These are phyloP conservation scores for Fonsecaea nubica DNA, from an alignment of 2,329 filamentous ascomycete species.

Conservation along the genomic window DNA sequence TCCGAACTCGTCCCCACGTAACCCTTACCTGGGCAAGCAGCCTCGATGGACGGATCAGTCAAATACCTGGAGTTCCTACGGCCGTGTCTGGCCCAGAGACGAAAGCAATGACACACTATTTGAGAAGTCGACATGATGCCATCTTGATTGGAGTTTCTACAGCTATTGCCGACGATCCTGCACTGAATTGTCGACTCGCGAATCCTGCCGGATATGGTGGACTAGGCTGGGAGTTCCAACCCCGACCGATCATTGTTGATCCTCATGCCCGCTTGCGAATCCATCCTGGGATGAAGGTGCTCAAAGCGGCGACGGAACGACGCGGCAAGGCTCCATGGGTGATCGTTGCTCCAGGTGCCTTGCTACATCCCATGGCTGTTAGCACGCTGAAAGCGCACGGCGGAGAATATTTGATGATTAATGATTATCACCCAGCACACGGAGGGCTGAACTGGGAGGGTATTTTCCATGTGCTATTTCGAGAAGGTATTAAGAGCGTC, in stretches of 20 bases:
- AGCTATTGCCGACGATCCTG: conserved; percentile 82
- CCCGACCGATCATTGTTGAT: conserved; percentile 82
- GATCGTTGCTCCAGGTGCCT: conserved; percentile 59
- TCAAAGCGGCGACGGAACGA: conserved; percentile 68
- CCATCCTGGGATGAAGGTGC: conserved; percentile 65
- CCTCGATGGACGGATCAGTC: conserved; percentile 79
- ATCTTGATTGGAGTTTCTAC: conserved; percentile 87
- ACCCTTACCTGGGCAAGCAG: conserved; percentile 92
- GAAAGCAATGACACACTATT: conserved; percentile 91
- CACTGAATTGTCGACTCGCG: conserved; percentile 78
- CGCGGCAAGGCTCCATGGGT: conserved; percentile 77
- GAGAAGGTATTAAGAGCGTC: conserved; percentile 72
- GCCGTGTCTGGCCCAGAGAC: conserved; percentile 80
- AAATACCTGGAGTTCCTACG: conserved; percentile 80
- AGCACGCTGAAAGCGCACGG: conserved; percentile 55
- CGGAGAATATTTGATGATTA: conserved; percentile 53
- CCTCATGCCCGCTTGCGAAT: conserved; percentile 76
- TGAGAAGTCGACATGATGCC: conserved; percentile 80
- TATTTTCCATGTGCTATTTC: conserved; percentile 65
- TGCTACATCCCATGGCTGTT: conserved; percentile 56
- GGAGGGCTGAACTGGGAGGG: conserved; percentile 63
- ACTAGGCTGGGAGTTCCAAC: conserved; percentile 63
- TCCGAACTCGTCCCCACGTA: conserved; percentile 59
- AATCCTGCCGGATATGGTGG: conserved; percentile 65
- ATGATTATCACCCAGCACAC: conserved; percentile 37